A percentile compares a stretch with the other conserved stretches of the same genome.
Evolutionary conservation across 768 basidiomycete species (phyloP).

Genomic region (Trametes villosa): DNA sequence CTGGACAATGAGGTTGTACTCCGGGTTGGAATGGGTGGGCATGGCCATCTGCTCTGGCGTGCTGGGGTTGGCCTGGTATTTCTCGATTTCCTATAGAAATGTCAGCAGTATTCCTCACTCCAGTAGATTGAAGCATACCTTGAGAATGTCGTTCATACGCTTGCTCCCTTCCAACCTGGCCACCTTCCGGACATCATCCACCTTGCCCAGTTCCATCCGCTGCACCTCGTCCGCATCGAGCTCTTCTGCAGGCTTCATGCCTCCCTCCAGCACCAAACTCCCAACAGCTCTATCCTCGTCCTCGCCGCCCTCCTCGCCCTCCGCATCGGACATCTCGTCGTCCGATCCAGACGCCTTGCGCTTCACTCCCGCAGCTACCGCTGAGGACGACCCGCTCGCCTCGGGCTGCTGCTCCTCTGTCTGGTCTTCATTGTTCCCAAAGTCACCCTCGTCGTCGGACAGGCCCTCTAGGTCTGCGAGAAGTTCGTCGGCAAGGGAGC

Average conservation of each 20-base stretch:
- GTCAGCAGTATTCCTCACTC: conserved; percentile 1
- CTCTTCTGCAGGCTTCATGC: conserved; percentile 93
- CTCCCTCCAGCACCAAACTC: conserved; percentile 80
- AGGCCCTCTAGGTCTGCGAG: conserved; percentile 90
- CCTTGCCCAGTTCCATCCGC: conserved; percentile 84
- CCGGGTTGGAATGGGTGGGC: conserved; percentile 87
- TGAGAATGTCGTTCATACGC: conserved; percentile 84
- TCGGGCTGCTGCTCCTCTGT: conserved; percentile 34
- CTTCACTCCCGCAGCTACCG: conserved; percentile 47
- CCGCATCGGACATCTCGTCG: conserved; percentile 58
- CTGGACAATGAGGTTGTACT: conserved; percentile 95
- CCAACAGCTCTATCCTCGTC: conserved; percentile 46
- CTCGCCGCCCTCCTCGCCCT: conserved; percentile 47
- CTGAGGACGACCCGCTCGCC: conserved; percentile 35
- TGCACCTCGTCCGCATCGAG: conserved; percentile 93
- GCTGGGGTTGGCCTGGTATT: conserved; percentile 81
- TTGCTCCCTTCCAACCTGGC: conserved; percentile 90
- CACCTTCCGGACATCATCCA: conserved; percentile 87
- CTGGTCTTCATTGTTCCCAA: conserved; percentile 53
- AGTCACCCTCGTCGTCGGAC: conserved; percentile 60
- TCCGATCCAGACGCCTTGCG: conserved; percentile 67
- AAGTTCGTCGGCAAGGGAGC: conserved; percentile 88
- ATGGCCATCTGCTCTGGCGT: conserved; percentile 77
- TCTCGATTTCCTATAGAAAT: conserved; percentile 78
- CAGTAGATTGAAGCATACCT: conserved; percentile 54